Conservation (phyloP, 2,329 filamentous ascomycete genomes). For the Aspergillus sp. region DNA sequence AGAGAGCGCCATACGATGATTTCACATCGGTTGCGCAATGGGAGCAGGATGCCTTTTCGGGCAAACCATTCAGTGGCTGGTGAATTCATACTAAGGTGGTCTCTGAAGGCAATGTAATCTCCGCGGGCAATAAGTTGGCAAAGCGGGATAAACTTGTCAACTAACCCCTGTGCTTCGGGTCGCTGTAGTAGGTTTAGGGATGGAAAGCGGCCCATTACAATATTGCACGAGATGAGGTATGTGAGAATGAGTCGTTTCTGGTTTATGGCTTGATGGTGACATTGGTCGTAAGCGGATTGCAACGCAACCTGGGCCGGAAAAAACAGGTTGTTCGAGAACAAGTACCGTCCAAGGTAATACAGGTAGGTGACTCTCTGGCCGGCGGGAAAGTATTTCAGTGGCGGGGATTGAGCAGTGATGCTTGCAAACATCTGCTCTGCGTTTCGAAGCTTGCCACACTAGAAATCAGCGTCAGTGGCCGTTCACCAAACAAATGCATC, state of each 20-base stretch:
- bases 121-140: constrained; percentile 70
- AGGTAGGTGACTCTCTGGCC: constrained; percentile 88
- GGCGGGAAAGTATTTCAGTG: constrained; percentile 77
- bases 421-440: constrained; percentile 88
- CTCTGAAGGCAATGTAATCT: constrained; percentile 71
- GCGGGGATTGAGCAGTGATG: constrained; percentile 79
- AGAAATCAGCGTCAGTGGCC: not conserved
- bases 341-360: constrained; percentile 89
- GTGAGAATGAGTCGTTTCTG: constrained; percentile 80
- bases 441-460: constrained; percentile 78
- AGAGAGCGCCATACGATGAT: constrained; percentile 83
- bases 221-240: constrained; percentile 78
- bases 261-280: constrained; percentile 55
- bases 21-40: constrained; percentile 74
- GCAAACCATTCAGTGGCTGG: constrained; percentile 71
- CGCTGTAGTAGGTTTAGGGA: constrained; percentile 64
- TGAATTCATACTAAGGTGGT: constrained; percentile 58
- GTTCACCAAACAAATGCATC: not conserved
- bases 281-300: constrained; percentile 77
- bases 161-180: constrained; percentile 67
- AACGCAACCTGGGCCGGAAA: constrained; percentile 72
- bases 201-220: constrained; percentile 83
- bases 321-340: constrained; percentile 82
- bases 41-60: constrained; percentile 71
- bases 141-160: constrained; percentile 70